These are phyloP conservation scores for Elongisporangium anandrum DNA, from an alignment of 352 stramenopile genomes.

Conservation along the genomic window DNA sequence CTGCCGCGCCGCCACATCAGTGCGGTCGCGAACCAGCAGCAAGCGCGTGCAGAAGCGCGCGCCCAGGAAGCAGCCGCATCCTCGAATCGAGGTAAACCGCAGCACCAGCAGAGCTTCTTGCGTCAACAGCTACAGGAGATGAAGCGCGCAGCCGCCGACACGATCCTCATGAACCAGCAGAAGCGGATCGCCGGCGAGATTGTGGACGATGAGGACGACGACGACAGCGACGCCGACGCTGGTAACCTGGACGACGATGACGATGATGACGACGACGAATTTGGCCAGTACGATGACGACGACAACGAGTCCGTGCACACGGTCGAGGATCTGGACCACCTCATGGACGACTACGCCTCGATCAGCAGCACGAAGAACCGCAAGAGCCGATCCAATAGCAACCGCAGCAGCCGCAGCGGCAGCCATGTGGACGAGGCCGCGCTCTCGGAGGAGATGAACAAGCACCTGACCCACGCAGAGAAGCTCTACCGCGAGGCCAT, in stretches of 20 bases:
- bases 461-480: conserved; percentile 44
- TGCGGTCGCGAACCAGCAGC: conserved; percentile 29
- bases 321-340: conserved; percentile 35
- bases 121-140: conserved; percentile 69
- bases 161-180: conserved; percentile 29
- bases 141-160: conserved; percentile 67
- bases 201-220: conserved; percentile 20
- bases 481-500: conserved; percentile 57
- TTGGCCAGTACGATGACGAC: conserved; percentile 13
- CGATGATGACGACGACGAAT: conserved; percentile 22
- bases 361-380: conserved; percentile 25
- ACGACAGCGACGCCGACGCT: conserved; percentile 13
- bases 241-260: conserved; percentile 24
- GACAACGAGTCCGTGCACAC: conserved; percentile 21
- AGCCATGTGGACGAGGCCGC: conserved; percentile 3
- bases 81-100: conserved; percentile 19
- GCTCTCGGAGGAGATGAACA: conserved; percentile 31
- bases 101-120: conserved; percentile 65
- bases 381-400: conserved; percentile 23
- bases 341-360: conserved; percentile 15
- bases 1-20: conserved; percentile 26
- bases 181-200: conserved; percentile 46
- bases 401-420: conserved; percentile 1
- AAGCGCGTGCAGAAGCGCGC: conserved; percentile 17
- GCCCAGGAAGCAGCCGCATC: conserved; percentile 7